Conservation (phyloP, 148 eudicot species). For the Fagopyrum esculentum region DNA sequence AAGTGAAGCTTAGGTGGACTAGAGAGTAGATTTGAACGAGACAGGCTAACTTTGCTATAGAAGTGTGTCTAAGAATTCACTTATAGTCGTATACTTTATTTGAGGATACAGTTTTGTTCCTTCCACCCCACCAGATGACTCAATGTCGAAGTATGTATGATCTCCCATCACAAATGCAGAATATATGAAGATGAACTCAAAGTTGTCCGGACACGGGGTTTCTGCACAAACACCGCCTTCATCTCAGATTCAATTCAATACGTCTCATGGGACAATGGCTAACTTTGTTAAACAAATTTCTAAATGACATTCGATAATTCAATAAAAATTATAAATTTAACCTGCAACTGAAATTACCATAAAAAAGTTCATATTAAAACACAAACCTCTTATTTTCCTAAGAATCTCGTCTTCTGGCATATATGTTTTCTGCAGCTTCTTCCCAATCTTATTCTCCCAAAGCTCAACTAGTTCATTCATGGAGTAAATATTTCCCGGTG, state of each 20-base stretch:
- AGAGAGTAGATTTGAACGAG: too few relatives aligned
- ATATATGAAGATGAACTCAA: conserved; percentile 55
- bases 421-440: conserved; percentile 42
- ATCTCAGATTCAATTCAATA: not conserved
- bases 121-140: conserved; percentile 57
- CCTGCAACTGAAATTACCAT: too few relatives aligned
- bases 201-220: conserved; percentile 57
- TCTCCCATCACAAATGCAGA: conserved; percentile 75
- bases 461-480: conserved; percentile 57
- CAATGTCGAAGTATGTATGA: conserved; percentile 62
- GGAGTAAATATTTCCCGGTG: conserved; percentile 61
- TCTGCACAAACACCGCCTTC: conserved; percentile 34
- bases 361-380: not conserved
- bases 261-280: too few relatives aligned
- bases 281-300: not conserved
- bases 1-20: not conserved
- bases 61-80: conserved; percentile 51
- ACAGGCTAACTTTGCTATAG: conserved; percentile 10
- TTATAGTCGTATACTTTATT: conserved; percentile 46
- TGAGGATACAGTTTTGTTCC: conserved; percentile 64
- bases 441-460: conserved; percentile 76
- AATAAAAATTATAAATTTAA: not conserved
- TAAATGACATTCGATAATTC: not conserved
- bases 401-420: conserved; percentile 58
- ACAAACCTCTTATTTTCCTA: conserved; percentile 55